Evolutionary conservation across 1,284 basidiomycete genomes (phyloP), one percentile per base, ranked within the genome.

Genomic region (Sphaerobolus stellatus): DNA sequence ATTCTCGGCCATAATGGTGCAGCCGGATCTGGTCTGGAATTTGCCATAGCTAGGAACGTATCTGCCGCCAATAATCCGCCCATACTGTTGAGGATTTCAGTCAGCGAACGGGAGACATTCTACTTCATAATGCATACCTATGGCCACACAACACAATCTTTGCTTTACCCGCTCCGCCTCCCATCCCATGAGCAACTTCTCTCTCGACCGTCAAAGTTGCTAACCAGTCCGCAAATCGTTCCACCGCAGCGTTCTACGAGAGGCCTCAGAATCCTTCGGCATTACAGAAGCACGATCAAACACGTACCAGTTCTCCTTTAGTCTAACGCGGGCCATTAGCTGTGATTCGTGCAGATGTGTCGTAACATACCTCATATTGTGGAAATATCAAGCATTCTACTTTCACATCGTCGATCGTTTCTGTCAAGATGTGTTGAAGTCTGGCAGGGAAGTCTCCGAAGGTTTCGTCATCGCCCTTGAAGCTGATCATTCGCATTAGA

Each of bases 91-190:
- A 38, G 34, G 6, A 25, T 31, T 20, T 44, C 48, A 43, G 43
- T 43, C 11, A 44, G 14, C 22, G 14, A 14, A 44, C 22, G 22
- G n/a, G 11, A 47, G 6, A 47, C 20, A 13, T 22, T 33, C 25
- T 13, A 31, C 22, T 31, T 33, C 50, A 48, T 6, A 9, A 28
- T 11, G 18, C 31, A 18, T 40, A 43, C 91, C 90, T 95, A 68
- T 98, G 95, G 2, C 94, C 94, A 65, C 93, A 94, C 1, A 98
- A 77, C 3, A 95, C 85, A 46, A 98, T 79, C 66, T 84, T 90
- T 0, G 87, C 87, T 59, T 80, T 86, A 22, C 89, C 90, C 14
- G 90, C 86, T 22, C 90, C 91, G 20, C 84, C 81, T 2, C 86
- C 83, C 14, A 73, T 71, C 1, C 81, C 81, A 55, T 78, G 71